Evolutionary conservation across 768 basidiomycete species (phyloP).

Genomic region (Pisolithus microcarpus): DNA sequence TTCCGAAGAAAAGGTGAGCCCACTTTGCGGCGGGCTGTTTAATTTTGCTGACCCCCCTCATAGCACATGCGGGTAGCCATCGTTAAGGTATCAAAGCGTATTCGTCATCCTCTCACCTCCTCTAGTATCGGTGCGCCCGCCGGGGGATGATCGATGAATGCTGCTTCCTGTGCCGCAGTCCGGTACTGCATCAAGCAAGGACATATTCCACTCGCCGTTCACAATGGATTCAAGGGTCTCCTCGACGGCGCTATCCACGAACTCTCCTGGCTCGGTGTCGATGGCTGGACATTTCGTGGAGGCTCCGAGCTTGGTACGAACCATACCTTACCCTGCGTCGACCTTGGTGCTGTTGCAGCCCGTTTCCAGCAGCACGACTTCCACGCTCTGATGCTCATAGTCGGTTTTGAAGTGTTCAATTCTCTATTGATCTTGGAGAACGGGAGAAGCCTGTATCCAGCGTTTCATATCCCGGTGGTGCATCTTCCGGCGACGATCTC

Average conservation of each 20-base stretch:
- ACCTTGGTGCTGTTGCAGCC: constrained; percentile 82
- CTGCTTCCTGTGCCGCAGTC: constrained; percentile 89
- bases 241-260: constrained; percentile 83
- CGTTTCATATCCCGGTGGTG: constrained; percentile 92
- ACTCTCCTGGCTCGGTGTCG: constrained; percentile 93
- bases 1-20: constrained; percentile 40
- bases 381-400: constrained; percentile 80
- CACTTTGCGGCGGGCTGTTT: not conserved
- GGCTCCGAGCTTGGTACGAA: constrained; percentile 98
- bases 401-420: constrained; percentile 93
- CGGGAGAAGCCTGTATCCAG: constrained; percentile 75
- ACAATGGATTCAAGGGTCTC: constrained; percentile 94
- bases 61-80: constrained; percentile 75
- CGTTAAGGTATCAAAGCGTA: constrained; percentile 20
- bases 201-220: constrained; percentile 84
- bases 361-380: constrained; percentile 84
- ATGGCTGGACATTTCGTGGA: constrained; percentile 92
- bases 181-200: constrained; percentile 91
- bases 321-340: constrained; percentile 75
- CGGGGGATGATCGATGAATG: constrained; percentile 99
- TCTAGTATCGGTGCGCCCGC: constrained; percentile 90
- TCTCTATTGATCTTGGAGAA: constrained; percentile 72
- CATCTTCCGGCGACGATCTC: constrained; percentile 96
- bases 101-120: not conserved
- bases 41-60: constrained; percentile 5